Evolutionary conservation across 441 rosid genomes (phyloP).

Genomic region (Pelargonium citronellum): DNA sequence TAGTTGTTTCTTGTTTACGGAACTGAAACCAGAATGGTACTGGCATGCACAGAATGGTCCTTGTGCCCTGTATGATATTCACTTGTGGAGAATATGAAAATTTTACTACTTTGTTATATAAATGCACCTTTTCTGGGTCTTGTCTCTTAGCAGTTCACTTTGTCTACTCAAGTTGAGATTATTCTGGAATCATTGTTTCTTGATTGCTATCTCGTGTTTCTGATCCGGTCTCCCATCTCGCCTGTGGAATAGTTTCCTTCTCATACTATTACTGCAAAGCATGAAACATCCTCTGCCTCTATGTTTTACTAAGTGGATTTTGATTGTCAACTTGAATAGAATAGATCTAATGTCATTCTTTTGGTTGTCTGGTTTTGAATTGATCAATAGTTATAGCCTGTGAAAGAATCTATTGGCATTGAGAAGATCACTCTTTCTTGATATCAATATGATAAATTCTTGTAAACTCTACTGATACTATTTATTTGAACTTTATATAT

Average conservation of each 20-base stretch:
- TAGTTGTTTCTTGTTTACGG: not conserved
- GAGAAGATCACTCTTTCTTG: not conserved
- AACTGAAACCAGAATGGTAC: not conserved
- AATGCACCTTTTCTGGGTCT: not conserved
- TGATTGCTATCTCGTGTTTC: not conserved
- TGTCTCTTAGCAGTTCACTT: not conserved
- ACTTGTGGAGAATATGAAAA: constrained; percentile 3
- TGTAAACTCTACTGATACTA: too few species aligned
- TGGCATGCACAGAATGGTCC: too few species aligned
- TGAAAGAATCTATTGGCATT: not conserved
- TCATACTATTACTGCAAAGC: not conserved
- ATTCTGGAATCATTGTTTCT: not conserved
- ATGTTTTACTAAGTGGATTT: not conserved
- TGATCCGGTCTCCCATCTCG: not conserved
- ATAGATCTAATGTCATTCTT: not conserved
- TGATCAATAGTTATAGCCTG: not conserved
- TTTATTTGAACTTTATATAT: not conserved
- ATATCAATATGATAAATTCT: not conserved
- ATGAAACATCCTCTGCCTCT: not conserved
- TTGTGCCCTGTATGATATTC: not conserved
- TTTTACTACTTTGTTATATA: not conserved
- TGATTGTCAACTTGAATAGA: not conserved
- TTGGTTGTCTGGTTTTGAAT: not conserved
- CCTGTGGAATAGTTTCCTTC: not conserved
- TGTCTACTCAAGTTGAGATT: constrained; percentile 6